Evolutionary conservation across 495 filamentous ascomycete species (phyloP).

Genomic region (Aspergillus avenaceus): DNA sequence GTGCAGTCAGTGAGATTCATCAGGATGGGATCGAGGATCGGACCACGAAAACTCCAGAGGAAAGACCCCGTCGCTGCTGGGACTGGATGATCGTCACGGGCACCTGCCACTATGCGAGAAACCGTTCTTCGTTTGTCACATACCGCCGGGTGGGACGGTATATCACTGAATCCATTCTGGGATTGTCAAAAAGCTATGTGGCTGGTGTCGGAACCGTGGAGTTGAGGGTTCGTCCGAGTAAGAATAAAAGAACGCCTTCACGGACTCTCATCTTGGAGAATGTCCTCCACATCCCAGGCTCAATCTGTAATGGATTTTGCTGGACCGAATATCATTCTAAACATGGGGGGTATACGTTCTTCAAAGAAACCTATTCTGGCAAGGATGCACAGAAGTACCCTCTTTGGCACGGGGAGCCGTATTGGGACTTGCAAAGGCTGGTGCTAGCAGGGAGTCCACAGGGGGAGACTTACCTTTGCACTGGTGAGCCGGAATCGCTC

Average conservation of each 20-base stretch:
- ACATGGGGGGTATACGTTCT: neutral
- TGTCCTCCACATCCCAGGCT: neutral
- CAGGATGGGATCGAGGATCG: too few relatives aligned
- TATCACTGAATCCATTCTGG: neutral
- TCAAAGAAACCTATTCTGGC: neutral
- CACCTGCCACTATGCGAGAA: neutral
- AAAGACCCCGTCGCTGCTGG: too few relatives aligned
- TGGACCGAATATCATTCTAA: neutral
- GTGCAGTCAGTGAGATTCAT: too few relatives aligned
- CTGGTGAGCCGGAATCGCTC: neutral
- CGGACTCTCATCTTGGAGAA: neutral
- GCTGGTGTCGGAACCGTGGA: neutral
- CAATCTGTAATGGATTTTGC: constrained; percentile 1
- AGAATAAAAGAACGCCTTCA: neutral
- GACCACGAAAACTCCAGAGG: too few relatives aligned
- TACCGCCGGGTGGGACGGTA: neutral
- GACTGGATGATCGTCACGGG: neutral
- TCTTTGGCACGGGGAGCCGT: neutral
- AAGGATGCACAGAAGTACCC: neutral
- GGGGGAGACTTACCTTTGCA: neutral
- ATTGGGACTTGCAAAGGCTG: neutral
- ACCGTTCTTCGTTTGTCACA: neutral
- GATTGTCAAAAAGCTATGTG: neutral
- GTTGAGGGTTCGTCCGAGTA: neutral
- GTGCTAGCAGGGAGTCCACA: neutral